Conservation (phyloP, 23 red algal species). For the Gracilaria gracilis region DNA sequence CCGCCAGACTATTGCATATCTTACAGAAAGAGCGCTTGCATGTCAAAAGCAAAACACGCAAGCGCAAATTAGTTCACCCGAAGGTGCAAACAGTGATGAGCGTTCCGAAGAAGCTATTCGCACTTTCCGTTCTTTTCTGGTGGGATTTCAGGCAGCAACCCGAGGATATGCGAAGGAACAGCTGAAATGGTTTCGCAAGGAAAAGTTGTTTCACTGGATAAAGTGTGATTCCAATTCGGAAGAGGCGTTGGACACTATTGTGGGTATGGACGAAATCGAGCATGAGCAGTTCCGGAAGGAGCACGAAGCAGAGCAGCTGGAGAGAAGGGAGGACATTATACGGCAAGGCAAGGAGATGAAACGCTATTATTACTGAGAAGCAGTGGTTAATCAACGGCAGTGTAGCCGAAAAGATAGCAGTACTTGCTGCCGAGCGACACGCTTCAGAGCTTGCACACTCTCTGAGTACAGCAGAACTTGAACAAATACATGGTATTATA, state of each 20-base stretch:
- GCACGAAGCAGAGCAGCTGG: constrained; percentile 3
- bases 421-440: constrained; percentile 23
- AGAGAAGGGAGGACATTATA: constrained; percentile 36
- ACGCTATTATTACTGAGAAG: constrained; percentile 35
- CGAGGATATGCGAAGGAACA: constrained; percentile 90
- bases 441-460: constrained; percentile 23
- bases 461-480: background rate
- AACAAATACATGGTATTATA: background rate
- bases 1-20: constrained; percentile 87
- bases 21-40: constrained; percentile 50
- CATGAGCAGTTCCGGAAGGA: constrained; percentile 21
- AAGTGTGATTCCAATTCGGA: constrained; percentile 44
- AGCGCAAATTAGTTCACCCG: background rate
- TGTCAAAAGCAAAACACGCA: background rate
- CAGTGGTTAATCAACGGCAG: constrained; percentile 35
- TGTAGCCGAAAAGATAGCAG: constrained; percentile 25
- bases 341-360: constrained; percentile 64
- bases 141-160: constrained; percentile 81
- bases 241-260: constrained; percentile 8
- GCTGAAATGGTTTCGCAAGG: constrained; percentile 88
- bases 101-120: background rate
- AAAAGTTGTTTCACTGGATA: constrained; percentile 80
- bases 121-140: constrained; percentile 64
- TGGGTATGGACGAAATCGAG: constrained; percentile 25
- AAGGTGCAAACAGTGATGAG: background rate